Evolutionary conservation across 2,329 filamentous ascomycete genomes (phyloP).

Genomic region (Stachybotrys echinatus): DNA sequence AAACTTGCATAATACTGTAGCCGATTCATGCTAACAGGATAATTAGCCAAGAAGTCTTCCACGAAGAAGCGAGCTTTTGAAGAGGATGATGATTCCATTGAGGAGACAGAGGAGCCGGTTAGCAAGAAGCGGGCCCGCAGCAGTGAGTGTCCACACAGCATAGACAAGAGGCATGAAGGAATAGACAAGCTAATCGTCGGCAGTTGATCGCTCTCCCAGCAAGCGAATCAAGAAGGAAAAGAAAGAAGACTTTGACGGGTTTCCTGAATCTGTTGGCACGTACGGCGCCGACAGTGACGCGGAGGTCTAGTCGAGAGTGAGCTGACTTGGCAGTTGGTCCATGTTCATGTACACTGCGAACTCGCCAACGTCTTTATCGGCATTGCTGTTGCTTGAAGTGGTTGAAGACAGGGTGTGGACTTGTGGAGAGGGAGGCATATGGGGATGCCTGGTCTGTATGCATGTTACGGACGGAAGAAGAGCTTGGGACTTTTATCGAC

Average conservation of each 20-base stretch:
- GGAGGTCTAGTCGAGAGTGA: background rate
- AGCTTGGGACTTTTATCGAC: too few species aligned
- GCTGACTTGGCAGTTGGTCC: background rate
- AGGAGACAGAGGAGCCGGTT: background rate
- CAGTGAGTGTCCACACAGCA: background rate
- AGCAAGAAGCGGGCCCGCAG: background rate
- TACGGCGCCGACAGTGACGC: background rate
- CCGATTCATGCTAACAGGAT: background rate
- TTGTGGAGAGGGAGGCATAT: too few species aligned
- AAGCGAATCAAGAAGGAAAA: background rate
- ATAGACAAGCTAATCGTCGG: background rate
- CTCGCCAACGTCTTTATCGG: too few species aligned
- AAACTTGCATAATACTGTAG: background rate
- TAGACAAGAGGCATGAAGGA: background rate
- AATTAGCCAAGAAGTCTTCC: constrained; percentile 15
- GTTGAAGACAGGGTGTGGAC: too few species aligned
- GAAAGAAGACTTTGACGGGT: background rate
- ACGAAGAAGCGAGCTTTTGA: constrained; percentile 10
- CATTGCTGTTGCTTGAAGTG: too few species aligned
- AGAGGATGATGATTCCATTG: constrained; percentile 2
- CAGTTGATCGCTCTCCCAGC: background rate
- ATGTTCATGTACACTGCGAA: too few species aligned
- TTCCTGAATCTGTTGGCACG: background rate
- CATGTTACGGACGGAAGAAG: too few species aligned
- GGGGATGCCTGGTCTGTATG: too few species aligned